A percentile compares a stretch with the other conserved stretches of the same genome.
phyloP scores from a whole-genome alignment of 2,329 filamentous ascomycete species.

The Hypomyces perniciosus region DNA sequence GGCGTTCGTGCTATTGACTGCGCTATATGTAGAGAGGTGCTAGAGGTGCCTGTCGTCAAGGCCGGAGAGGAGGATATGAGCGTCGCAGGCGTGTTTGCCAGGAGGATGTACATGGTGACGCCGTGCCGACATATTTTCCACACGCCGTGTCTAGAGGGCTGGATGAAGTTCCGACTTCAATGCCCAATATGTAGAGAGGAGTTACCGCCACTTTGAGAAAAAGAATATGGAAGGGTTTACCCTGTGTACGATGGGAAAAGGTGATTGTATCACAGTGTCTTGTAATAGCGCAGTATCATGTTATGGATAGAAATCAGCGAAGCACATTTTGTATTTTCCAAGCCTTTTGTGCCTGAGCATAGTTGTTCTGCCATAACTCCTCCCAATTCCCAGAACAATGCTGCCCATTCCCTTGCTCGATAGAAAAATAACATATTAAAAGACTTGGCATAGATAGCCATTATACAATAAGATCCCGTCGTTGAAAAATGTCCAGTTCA shows the following conservation, averaged over 20 bases:
- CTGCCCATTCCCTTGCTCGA: background rate
- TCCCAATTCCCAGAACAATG: background rate
- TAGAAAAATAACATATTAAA: background rate
- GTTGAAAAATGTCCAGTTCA: no score
- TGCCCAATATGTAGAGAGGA: slow-evolving; percentile 94
- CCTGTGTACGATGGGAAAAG: background rate
- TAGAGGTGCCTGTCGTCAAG: slow-evolving; percentile 79
- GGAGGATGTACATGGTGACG: slow-evolving; percentile 92
- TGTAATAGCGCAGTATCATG: no score
- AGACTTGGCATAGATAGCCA: background rate
- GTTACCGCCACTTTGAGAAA: slow-evolving; percentile 67
- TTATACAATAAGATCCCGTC: no score
- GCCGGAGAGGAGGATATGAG: slow-evolving; percentile 49
- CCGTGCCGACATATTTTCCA: slow-evolving; percentile 97
- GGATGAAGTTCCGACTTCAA: slow-evolving; percentile 89
- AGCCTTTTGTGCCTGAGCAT: background rate
- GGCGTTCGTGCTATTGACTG: slow-evolving; percentile 66
- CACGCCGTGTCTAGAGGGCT: slow-evolving; percentile 82
- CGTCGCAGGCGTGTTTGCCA: slow-evolving; percentile 64
- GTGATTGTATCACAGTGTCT: no score
- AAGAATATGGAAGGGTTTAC: background rate
- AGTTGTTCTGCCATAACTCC: background rate
- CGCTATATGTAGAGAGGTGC: slow-evolving; percentile 86
- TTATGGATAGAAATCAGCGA: background rate
- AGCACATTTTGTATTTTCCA: background rate